Conservation (phyloP, 192 early-diverging fungal genomes). For the Endogone sp. region DNA sequence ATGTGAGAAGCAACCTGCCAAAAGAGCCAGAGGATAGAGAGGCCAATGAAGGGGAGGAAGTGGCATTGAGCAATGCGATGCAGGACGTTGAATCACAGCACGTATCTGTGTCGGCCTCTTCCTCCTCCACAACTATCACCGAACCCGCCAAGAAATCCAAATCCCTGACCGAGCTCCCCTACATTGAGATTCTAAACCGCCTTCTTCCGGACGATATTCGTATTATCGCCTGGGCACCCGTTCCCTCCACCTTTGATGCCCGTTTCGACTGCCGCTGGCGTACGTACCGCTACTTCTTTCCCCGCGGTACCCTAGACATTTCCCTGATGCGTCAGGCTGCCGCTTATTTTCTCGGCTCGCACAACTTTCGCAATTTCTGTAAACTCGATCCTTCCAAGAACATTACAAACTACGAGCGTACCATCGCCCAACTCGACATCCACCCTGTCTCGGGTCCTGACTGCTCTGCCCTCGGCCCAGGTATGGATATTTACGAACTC, state of each 20-base stretch:
- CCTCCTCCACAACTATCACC: slow-evolving; percentile 19
- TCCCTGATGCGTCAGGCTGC: slow-evolving; percentile 74
- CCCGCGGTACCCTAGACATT: slow-evolving; percentile 62
- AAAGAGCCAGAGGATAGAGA: slow-evolving; percentile 29
- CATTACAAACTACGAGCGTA: slow-evolving; percentile 73
- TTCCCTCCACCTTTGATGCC: slow-evolving; percentile 72
- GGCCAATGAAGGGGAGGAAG: slow-evolving; percentile 25
- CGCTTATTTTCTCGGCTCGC: slow-evolving; percentile 64
- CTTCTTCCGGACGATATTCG: slow-evolving; percentile 86
- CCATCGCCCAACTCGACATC: slow-evolving; percentile 61
- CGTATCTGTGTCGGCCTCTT: neutral
- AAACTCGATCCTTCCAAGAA: slow-evolving; percentile 87
- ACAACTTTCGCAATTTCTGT: slow-evolving; percentile 96
- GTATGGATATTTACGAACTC: slow-evolving; percentile 57
- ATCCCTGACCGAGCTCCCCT: slow-evolving; percentile 65
- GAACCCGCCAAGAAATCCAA: slow-evolving; percentile 6
- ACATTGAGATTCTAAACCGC: slow-evolving; percentile 79
- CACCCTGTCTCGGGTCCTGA: slow-evolving; percentile 31
- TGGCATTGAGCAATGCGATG: slow-evolving; percentile 17
- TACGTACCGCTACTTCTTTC: slow-evolving; percentile 92
- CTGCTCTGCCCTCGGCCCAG: slow-evolving; percentile 10
- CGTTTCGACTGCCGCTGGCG: slow-evolving; percentile 81
- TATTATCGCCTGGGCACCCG: slow-evolving; percentile 88
- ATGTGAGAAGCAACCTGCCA: slow-evolving; percentile 60
- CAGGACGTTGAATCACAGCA: slow-evolving; percentile 25